These are phyloP conservation scores for Albugo candida DNA, from an alignment of 352 stramenopile species.

Conservation along the genomic window DNA sequence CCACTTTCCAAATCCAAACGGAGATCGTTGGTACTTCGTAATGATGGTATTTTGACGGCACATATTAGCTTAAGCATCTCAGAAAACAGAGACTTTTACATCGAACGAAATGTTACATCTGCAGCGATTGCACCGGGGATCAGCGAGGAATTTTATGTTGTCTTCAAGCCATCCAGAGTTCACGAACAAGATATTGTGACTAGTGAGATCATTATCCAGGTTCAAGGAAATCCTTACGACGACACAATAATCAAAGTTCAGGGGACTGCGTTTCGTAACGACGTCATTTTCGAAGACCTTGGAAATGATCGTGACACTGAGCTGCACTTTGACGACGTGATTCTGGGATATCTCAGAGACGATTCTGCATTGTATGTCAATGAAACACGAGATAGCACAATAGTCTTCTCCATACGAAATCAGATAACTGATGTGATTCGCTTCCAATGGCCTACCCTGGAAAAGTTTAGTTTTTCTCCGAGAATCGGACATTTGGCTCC, in stretches of 20 bases:
- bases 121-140: constrained; percentile 45
- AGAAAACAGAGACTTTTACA: constrained; percentile 51
- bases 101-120: constrained; percentile 52
- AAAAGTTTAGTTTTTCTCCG: constrained; percentile 54
- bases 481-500: constrained; percentile 45
- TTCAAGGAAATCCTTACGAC: constrained; percentile 85
- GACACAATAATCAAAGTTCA: constrained; percentile 52
- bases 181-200: constrained; percentile 36
- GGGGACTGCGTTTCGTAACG: constrained; percentile 62
- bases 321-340: constrained; percentile 77
- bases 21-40: constrained; percentile 51
- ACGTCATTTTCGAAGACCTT: constrained; percentile 78
- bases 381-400: constrained; percentile 15
- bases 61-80: constrained; percentile 82
- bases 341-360: constrained; percentile 9
- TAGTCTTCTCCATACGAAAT: constrained; percentile 65
- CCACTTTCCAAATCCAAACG: constrained; percentile 51
- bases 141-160: constrained; percentile 34
- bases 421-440: constrained; percentile 30
- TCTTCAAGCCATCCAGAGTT: constrained; percentile 67
- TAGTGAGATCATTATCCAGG: constrained; percentile 59
- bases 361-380: not conserved
- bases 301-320: constrained; percentile 48
- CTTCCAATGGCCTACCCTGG: constrained; percentile 44
- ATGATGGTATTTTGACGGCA: constrained; percentile 82